phyloP scores from a whole-genome alignment of 2,329 filamentous ascomycete species.

The Cordyceps farinosa region DNA sequence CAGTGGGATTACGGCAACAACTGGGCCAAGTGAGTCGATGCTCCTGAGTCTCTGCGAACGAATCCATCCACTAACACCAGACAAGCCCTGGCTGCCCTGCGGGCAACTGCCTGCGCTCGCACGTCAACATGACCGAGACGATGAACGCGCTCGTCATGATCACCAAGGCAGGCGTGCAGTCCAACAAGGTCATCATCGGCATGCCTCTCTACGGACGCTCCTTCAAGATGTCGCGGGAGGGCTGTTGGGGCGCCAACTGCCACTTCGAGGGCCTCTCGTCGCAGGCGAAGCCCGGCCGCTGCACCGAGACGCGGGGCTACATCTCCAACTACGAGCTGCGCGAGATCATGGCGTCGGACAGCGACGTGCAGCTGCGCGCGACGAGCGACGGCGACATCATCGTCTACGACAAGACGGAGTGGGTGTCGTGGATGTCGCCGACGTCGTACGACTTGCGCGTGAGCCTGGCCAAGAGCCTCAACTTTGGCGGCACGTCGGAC shows the following conservation, averaged over 20 bases:
- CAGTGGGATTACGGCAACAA: slow-evolving; percentile 50
- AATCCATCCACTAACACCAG: background rate
- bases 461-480: slow-evolving; percentile 23
- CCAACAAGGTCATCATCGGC: slow-evolving; percentile 30
- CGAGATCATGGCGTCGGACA: slow-evolving; percentile 23
- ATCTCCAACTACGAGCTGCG: slow-evolving; percentile 30
- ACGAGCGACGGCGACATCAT: slow-evolving; percentile 23
- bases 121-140: slow-evolving; percentile 40
- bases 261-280: slow-evolving; percentile 26
- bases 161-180: slow-evolving; percentile 33
- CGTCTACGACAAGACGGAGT: slow-evolving; percentile 25
- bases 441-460: slow-evolving; percentile 25
- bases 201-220: slow-evolving; percentile 29
- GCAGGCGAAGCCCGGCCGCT: slow-evolving; percentile 25
- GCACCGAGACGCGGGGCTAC: slow-evolving; percentile 26
- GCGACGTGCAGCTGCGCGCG: background rate
- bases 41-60: background rate
- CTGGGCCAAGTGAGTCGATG: slow-evolving; percentile 12
- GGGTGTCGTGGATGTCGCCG: slow-evolving; percentile 27
- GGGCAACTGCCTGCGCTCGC: slow-evolving; percentile 34
- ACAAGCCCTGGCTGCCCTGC: slow-evolving; percentile 25
- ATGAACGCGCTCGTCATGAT: slow-evolving; percentile 34
- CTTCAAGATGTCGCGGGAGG: slow-evolving; percentile 27
- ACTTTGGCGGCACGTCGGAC: slow-evolving; percentile 30
- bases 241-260: slow-evolving; percentile 26